These are phyloP conservation scores for Meripilus lineatus DNA, from an alignment of 1,284 basidiomycete genomes.

Conservation along the genomic window DNA sequence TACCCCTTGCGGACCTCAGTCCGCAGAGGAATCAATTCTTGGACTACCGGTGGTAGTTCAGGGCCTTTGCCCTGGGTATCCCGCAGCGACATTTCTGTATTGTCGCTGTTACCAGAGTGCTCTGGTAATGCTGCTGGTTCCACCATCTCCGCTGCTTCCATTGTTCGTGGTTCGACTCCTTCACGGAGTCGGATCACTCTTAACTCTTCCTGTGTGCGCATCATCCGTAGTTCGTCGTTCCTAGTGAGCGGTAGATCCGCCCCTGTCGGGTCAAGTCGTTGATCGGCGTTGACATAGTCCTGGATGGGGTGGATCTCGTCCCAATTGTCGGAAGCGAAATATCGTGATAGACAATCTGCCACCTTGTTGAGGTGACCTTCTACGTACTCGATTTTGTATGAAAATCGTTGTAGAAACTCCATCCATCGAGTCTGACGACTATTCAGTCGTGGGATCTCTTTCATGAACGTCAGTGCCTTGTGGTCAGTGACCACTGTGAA, in stretches of 20 bases:
- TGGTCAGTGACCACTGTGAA: conserved; percentile 35
- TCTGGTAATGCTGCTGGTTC: background rate
- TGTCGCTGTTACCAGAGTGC: background rate
- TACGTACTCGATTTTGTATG: conserved; percentile 16
- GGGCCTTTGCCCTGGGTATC: background rate
- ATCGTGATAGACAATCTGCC: conserved; percentile 24
- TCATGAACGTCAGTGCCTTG: conserved; percentile 30
- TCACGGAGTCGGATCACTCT: background rate
- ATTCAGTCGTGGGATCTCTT: conserved; percentile 17
- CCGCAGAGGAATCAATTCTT: too few species aligned
- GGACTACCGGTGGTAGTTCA: too few species aligned
- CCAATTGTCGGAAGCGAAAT: conserved; percentile 3
- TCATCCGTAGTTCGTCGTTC: conserved; percentile 20
- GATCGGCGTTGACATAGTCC: conserved; percentile 6
- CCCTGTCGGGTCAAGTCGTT: conserved; percentile 3
- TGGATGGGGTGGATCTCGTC: conserved; percentile 2
- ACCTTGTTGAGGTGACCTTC: conserved; percentile 17
- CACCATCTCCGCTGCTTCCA: background rate
- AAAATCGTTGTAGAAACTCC: conserved; percentile 30
- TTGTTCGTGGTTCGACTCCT: background rate
- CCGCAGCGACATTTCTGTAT: background rate
- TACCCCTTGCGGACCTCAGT: background rate
- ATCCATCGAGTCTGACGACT: conserved; percentile 27
- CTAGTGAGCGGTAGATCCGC: conserved; percentile 33
- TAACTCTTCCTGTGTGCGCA: background rate